These are phyloP conservation scores for Trichothecium sympodiale DNA, from an alignment of 2,329 filamentous ascomycete species.

Conservation along the genomic window DNA sequence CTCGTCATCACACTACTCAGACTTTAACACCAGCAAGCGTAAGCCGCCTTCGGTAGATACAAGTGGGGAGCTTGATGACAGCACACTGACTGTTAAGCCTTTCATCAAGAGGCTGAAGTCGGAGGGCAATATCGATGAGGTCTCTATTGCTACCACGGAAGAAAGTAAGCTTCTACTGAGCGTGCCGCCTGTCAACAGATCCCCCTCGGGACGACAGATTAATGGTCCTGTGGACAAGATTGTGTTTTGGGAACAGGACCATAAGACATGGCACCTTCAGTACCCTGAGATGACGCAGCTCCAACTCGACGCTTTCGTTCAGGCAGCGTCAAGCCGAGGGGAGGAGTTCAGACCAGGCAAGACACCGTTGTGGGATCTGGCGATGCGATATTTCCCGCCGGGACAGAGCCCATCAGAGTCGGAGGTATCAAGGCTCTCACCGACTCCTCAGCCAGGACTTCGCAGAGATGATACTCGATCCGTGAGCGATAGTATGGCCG, in stretches of 20 bases:
- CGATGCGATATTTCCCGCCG: constrained; percentile 48
- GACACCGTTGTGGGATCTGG: constrained; percentile 41
- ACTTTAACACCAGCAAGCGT: constrained; percentile 43
- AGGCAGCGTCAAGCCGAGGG: constrained; percentile 35
- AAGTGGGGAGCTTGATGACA: constrained; percentile 39
- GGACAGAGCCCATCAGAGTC: constrained; percentile 8
- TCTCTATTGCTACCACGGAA: constrained; percentile 22
- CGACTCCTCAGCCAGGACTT: neutral
- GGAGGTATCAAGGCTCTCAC: neutral
- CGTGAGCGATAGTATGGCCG: neutral
- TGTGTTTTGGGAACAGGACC: constrained; percentile 46
- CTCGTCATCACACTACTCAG: constrained; percentile 12
- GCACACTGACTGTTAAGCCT: constrained; percentile 27
- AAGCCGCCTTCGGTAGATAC: constrained; percentile 37
- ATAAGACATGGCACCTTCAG: constrained; percentile 45
- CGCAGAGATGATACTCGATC: neutral
- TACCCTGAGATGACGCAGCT: constrained; percentile 55
- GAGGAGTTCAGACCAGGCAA: constrained; percentile 44
- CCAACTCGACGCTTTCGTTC: constrained; percentile 43
- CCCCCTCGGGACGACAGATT: constrained; percentile 43
- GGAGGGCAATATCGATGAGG: constrained; percentile 26
- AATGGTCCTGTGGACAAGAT: constrained; percentile 45
- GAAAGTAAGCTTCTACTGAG: constrained; percentile 36
- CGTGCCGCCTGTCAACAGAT: constrained; percentile 36
- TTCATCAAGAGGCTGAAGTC: constrained; percentile 46